Evolutionary conservation across 257 asterid genomes (phyloP).

Genomic region (Verbena officinalis): DNA sequence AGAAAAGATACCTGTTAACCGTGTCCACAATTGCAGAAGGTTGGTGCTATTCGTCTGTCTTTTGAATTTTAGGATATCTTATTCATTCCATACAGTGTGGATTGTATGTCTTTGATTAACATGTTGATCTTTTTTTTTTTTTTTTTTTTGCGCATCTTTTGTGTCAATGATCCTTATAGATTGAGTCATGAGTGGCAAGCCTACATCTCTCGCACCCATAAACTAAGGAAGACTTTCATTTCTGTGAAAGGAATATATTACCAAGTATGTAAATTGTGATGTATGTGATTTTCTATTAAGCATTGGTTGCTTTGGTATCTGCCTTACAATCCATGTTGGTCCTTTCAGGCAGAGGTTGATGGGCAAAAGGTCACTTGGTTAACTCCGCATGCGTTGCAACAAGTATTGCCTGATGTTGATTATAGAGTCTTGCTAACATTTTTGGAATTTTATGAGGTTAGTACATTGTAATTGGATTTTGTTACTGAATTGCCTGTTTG

Average conservation of each 20-base stretch:
- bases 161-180: conserved; percentile 43
- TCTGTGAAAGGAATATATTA: conserved; percentile 97
- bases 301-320: conserved; percentile 22
- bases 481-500: not conserved
- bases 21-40: conserved; percentile 94
- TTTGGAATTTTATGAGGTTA: conserved; percentile 89
- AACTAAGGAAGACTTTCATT: conserved; percentile 87
- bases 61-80: not conserved
- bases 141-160: not conserved
- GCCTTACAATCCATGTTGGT: not conserved
- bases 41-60: conserved; percentile 20
- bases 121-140: conserved; percentile 14
- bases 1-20: conserved; percentile 76
- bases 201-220: conserved; percentile 82
- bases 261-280: conserved; percentile 52
- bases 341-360: conserved; percentile 79
- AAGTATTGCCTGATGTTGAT: conserved; percentile 95
- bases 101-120: not conserved
- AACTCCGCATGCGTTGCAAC: conserved; percentile 97
- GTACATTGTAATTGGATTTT: too few relatives aligned
- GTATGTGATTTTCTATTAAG: conserved; percentile 8
- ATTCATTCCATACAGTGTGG: not conserved
- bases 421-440: conserved; percentile 85
- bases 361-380: conserved; percentile 97
- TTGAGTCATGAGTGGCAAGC: conserved; percentile 99